These are phyloP conservation scores for Phaeosphaeria sp. DNA, from an alignment of 2,329 filamentous ascomycete species.

Conservation along the genomic window DNA sequence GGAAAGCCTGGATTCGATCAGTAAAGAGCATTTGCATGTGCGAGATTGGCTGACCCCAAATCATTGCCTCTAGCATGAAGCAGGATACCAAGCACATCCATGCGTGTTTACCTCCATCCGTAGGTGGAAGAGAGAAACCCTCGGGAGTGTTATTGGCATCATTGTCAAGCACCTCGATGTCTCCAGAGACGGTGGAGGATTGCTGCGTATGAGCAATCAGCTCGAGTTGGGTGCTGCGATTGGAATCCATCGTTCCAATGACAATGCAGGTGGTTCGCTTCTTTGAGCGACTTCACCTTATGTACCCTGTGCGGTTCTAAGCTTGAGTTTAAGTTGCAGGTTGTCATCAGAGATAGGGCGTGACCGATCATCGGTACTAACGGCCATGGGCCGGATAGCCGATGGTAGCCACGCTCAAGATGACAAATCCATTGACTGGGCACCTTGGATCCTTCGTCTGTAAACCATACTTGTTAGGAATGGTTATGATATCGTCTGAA, in stretches of 20 bases:
- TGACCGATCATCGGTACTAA: conserved; percentile 6
- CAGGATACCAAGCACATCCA: conserved; percentile 45
- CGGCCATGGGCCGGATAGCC: not conserved
- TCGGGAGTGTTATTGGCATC: conserved; percentile 24
- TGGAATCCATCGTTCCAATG: conserved; percentile 21
- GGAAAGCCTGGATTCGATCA: conserved; percentile 29
- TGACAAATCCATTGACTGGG: not conserved
- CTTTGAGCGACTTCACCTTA: not conserved
- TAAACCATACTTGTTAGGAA: not conserved
- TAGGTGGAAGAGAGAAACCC: conserved; percentile 34
- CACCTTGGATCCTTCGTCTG: not conserved
- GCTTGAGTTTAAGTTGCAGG: not conserved
- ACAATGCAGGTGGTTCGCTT: not conserved
- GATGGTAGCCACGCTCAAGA: not conserved
- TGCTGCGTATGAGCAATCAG: conserved; percentile 18
- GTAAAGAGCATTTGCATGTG: conserved; percentile 1
- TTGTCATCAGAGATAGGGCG: conserved; percentile 27
- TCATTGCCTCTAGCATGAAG: conserved; percentile 60
- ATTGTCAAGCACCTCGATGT: conserved; percentile 23
- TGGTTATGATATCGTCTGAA: not conserved
- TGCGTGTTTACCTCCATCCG: conserved; percentile 38
- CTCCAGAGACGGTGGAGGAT: conserved; percentile 12
- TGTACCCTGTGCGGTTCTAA: not conserved
- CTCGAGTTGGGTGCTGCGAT: conserved; percentile 18
- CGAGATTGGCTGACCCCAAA: conserved; percentile 43